A percentile compares a stretch with the other conserved stretches of the same genome.
Conservation (phyloP, 2,329 filamentous ascomycete genomes). For the Aureobasidium melanogenum region DNA sequence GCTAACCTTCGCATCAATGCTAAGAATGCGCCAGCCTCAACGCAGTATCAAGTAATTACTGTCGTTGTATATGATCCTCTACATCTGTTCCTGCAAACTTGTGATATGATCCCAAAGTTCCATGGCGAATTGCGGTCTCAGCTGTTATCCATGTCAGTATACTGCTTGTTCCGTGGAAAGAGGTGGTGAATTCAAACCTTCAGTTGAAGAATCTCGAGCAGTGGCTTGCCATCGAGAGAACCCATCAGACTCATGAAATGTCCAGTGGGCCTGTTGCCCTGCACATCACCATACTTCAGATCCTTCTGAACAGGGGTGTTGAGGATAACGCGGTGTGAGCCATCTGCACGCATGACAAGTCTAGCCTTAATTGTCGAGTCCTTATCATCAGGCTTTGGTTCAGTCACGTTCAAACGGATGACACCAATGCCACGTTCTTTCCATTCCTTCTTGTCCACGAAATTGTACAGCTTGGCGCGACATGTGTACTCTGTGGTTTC, state of each 20-base stretch:
- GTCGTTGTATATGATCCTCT: background rate
- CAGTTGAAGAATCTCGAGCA: slow-evolving; percentile 45
- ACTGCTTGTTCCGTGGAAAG: background rate
- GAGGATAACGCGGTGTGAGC: slow-evolving; percentile 75
- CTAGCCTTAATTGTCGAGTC: slow-evolving; percentile 48
- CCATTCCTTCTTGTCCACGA: slow-evolving; percentile 62
- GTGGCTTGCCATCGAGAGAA: slow-evolving; percentile 43
- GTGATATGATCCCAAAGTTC: slow-evolving; percentile 39
- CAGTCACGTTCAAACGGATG: slow-evolving; percentile 72
- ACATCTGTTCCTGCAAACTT: slow-evolving; percentile 33
- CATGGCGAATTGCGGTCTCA: slow-evolving; percentile 34
- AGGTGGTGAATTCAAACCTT: slow-evolving; percentile 39
- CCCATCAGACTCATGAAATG: slow-evolving; percentile 60
- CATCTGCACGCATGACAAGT: slow-evolving; percentile 84
- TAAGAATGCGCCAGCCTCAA: background rate
- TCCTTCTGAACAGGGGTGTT: slow-evolving; percentile 74
- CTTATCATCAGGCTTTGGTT: slow-evolving; percentile 37
- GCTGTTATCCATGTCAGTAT: slow-evolving; percentile 22
- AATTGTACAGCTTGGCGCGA: slow-evolving; percentile 77
- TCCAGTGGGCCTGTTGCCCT: slow-evolving; percentile 55
- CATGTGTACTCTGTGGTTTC: slow-evolving; percentile 68
- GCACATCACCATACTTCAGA: slow-evolving; percentile 64
- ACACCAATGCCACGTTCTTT: slow-evolving; percentile 81
- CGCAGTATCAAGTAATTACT: background rate
- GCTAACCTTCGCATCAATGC: background rate